Evolutionary conservation across 148 eudicot species (phyloP), one percentile per base, ranked within the genome.

Genomic region (Rhododendron vialii): DNA sequence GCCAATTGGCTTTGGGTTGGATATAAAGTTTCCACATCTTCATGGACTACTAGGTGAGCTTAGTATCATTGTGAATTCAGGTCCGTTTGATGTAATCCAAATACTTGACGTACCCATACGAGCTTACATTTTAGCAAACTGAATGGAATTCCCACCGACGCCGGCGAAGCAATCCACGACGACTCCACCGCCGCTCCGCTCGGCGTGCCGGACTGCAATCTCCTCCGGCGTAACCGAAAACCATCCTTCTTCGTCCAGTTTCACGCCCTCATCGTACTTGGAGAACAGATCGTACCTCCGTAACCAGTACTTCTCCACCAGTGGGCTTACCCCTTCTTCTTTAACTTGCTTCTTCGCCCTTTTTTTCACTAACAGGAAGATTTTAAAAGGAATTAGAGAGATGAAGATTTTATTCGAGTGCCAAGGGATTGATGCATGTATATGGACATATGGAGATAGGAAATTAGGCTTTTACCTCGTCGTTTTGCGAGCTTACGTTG

Each of bases 171-270:
- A 87, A 86, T 92, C 92, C 35, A 92, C 77, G 12, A 90, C 90
- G 11, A 89, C 87, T 17, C 92, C 90, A 76, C 86, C 91, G 3
- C 88, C 83, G 48, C 89, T 80, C 80, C 91, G 84, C 84, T 78
- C 33, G 1, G 93, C 93, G 28, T 92, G 93, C 17, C 89, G 48
- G 63, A 83, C 85, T 2, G 93, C 93, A 38, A 90, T 87, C 83
- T 84, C 89, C 48, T 92, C 93, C 18, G 92, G 93, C 69, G 92
- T 92, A 22, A 90, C 92, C 53, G 92, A 92, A 47, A 81, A 92
- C 93, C 93, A 92, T 3, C 93, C 93, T 78, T 92, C 92, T 89
- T 92, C 92, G 63, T 92, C 93, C 92, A 90, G 45, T 79, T 82
- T 78, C 45, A 92, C 86, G 17, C 93, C 93, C 67, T 88, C 83